Evolutionary conservation across 1,284 basidiomycete species (phyloP).

Genomic region (Fomitopsis pinicola): DNA sequence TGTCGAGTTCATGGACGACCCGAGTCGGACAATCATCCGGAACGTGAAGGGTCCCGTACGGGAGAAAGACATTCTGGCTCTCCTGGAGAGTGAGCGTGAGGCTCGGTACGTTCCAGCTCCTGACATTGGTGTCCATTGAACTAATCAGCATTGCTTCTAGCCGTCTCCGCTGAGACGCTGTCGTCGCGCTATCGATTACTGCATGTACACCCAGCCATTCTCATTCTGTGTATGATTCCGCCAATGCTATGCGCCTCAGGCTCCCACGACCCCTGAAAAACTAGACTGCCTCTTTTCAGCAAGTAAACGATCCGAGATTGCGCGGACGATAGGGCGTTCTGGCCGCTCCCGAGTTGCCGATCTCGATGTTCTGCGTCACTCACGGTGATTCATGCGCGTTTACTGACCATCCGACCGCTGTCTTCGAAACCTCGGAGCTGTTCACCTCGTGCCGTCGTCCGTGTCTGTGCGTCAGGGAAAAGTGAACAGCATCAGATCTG

Average conservation of each 20-base stretch:
- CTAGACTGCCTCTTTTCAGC: background rate
- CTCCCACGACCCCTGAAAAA: conserved; percentile 1
- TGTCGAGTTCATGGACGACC: conserved; percentile 99
- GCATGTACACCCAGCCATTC: conserved; percentile 18
- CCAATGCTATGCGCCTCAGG: conserved; percentile 23
- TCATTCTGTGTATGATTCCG: conserved; percentile 30
- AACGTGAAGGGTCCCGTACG: conserved; percentile 99
- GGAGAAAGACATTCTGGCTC: conserved; percentile 94
- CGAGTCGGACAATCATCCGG: conserved; percentile 93
- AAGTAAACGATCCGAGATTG: background rate
- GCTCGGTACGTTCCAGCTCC: conserved; percentile 75
- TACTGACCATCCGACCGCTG: background rate
- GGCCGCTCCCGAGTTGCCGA: background rate
- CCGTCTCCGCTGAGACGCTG: conserved; percentile 36
- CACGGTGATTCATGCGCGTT: background rate
- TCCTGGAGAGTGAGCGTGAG: conserved; percentile 99
- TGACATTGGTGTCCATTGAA: background rate
- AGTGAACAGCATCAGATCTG: background rate
- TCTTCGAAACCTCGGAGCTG: background rate
- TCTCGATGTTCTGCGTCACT: background rate
- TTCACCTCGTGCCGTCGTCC: background rate
- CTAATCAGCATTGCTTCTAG: conserved; percentile 21
- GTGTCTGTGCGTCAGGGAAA: background rate
- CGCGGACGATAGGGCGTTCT: background rate
- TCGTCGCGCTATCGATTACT: conserved; percentile 11